Base-by-base conservation (phyloP, 805 yeast genomes). In the Wickerhamomyces bovis region DNA sequence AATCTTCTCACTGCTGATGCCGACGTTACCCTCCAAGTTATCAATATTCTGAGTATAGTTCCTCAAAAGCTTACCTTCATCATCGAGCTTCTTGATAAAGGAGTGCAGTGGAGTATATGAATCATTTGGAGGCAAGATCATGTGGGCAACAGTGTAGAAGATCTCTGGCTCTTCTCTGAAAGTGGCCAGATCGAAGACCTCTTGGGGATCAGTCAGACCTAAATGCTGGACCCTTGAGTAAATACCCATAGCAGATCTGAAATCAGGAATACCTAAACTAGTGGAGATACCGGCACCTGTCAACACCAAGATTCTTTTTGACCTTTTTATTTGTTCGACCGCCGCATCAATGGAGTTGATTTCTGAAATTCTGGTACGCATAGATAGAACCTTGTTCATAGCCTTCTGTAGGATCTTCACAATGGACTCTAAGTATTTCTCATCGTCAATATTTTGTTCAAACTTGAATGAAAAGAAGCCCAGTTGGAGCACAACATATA, bases 281-380 rank as follows among this genome's bases (percentile, higher is more conserved):
- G 97, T 89, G 31, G 95, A 85, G 45, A 89, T 88, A 21, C 97
- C 97, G 0, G 97, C 97, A 15, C 97, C 97, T 0, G 96, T 87
- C 20, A 89, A 63, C 0, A 89, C 89, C 48, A 90, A 58, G 11
- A 89, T 73, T 38, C 78, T 82, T 13, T 72, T 60, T 0, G 94
- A 78, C 7, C 66, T 67, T n/a, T 69, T 53, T 20, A 90, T 69
- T 33, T 76, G 75, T 2, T 68, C 70, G 2, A 78, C 64, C 2
- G 84, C 78, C 49, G 81, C 79, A 11, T 81, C 84, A 3, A 87
- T 56, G 0, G 83, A 77, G 44, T 71, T 65, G 53, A 85, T 78
- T 44, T 70, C 63, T 2, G 75, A 71, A 21, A 84, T 56, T 50
- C 85, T 68, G 3, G 76, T 66, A 49, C 95, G 73, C 46, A 80